Base-by-base conservation (phyloP, 164 flowering plant species). In the Dillenia suffruticosa region DNA sequence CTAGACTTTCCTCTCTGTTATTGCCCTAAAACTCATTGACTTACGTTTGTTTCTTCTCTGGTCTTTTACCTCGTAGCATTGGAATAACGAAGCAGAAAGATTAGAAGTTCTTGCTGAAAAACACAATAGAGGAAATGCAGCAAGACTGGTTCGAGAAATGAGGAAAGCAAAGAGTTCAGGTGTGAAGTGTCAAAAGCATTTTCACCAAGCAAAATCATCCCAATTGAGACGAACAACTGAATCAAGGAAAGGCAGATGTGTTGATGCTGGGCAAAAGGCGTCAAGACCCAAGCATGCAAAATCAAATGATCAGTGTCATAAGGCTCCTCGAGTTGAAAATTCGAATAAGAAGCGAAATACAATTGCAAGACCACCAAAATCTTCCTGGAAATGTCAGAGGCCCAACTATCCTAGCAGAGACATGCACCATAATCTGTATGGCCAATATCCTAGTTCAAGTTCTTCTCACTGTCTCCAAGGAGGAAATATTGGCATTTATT, bases 61-160 rank as follows among this genome's bases (percentile, higher is more conserved):
- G 0, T 46, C 17, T 16, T 59, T n/a, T 16, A 17, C 14, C 6
- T 14, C 65, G 50, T 67, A 84, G 89, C 69, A 54, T 45, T 86
- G 87, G 89, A 63, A 72, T 65, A 71, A 84, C 66, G 92, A 84
- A 71, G 69, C 70, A 58, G 79, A 81, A 59, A 79, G 87, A 69
- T 10, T 46, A 17, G 65, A 62, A 64, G 80, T 81, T 48, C 83
- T 84, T 47, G 74, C 72, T 51, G 87, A 86, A 70, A 86, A 84
- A 74, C 86, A 82, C 64, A 66, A 52, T 66, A 74, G 87, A 57
- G 92, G 92, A 10, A 51, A 74, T 32, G 77, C 64, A 60, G 89
- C 92, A 65, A 84, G 92, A 72, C 55, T 12, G n/a, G 47, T 70
- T n/a, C 77, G 82, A 73, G 77, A 67, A 45, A 73, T 52, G 67